Evolutionary conservation across 192 early-diverging fungal species (phyloP).

Genomic region (Thamnidium elegans): DNA sequence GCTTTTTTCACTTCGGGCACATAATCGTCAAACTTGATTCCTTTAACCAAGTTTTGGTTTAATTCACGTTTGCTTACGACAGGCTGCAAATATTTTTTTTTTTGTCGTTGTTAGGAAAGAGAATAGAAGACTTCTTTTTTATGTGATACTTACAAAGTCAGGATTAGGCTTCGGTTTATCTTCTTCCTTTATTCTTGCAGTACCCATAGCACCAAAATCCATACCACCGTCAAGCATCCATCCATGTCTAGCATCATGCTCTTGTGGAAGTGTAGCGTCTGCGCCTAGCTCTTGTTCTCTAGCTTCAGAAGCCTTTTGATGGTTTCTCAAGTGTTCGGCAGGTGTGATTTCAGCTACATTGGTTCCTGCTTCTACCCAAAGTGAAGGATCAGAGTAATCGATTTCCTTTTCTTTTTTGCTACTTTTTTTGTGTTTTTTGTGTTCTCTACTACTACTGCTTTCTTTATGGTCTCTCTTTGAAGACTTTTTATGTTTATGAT

Average conservation of each 20-base stretch:
- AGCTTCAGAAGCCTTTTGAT: background rate
- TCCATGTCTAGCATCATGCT: slow-evolving; percentile 17
- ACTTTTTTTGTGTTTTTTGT: slow-evolving; percentile 31
- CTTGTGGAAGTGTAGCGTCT: background rate
- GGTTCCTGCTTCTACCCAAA: slow-evolving; percentile 15
- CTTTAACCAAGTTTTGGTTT: slow-evolving; percentile 41
- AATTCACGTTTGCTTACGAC: slow-evolving; percentile 42
- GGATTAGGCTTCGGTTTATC: slow-evolving; percentile 42
- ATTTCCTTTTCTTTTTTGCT: slow-evolving; percentile 24
- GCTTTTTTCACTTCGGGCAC: slow-evolving; percentile 38
- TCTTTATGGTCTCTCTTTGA: slow-evolving; percentile 4
- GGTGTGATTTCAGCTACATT: slow-evolving; percentile 4
- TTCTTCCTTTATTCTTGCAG: slow-evolving; percentile 35
- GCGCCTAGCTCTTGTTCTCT: background rate
- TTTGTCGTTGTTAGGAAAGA: background rate
- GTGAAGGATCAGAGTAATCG: slow-evolving; percentile 34
- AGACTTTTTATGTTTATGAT: slow-evolving; percentile 12
- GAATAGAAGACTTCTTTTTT: background rate
- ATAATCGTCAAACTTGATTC: slow-evolving; percentile 39
- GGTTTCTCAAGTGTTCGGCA: slow-evolving; percentile 10
- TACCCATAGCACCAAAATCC: slow-evolving; percentile 44
- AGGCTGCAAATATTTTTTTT: slow-evolving; percentile 24
- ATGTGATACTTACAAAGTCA: slow-evolving; percentile 31
- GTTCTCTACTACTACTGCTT: background rate
- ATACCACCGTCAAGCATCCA: slow-evolving; percentile 40